Conservation (phyloP, 164 flowering plant genomes). For the Vitis amurensis region DNA sequence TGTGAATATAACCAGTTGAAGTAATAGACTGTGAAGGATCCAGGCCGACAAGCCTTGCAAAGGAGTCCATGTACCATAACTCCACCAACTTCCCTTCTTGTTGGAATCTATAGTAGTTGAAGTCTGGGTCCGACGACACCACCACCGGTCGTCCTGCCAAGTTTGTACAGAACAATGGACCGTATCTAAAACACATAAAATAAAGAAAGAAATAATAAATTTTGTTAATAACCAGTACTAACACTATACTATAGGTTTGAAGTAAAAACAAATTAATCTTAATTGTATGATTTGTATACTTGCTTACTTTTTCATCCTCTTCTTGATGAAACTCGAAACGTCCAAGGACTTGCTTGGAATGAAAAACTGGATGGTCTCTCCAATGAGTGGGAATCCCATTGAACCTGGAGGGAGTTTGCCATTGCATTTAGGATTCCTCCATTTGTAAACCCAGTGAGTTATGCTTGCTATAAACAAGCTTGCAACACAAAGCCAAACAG, state of each 20-base stretch:
- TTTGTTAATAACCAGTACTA: too few species aligned
- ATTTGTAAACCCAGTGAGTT: slow-evolving; percentile 13
- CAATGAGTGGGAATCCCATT: slow-evolving; percentile 37
- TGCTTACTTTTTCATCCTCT: slow-evolving; percentile 30
- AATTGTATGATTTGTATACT: too few species aligned
- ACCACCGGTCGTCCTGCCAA: slow-evolving; percentile 11
- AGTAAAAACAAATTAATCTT: background rate
- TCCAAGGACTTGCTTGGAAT: slow-evolving; percentile 27
- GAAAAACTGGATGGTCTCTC: slow-evolving; percentile 36
- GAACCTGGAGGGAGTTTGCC: slow-evolving; percentile 41
- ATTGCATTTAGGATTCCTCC: slow-evolving; percentile 24
- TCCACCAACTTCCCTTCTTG: slow-evolving; percentile 21
- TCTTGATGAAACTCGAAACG: slow-evolving; percentile 28
- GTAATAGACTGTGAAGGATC: background rate
- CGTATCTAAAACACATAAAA: background rate
- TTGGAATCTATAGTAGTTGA: slow-evolving; percentile 12
- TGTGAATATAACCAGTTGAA: background rate
- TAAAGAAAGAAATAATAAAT: background rate
- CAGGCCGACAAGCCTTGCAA: background rate
- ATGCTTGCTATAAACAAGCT: background rate
- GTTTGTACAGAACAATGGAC: slow-evolving; percentile 13
- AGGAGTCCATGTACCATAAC: slow-evolving; percentile 8
- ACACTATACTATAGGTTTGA: too few species aligned
- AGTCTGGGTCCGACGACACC: slow-evolving; percentile 12
- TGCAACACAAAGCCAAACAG: too few species aligned